Evolutionary conservation across 2,329 filamentous ascomycete genomes (phyloP).

Genomic region (Aphanocladium album): DNA sequence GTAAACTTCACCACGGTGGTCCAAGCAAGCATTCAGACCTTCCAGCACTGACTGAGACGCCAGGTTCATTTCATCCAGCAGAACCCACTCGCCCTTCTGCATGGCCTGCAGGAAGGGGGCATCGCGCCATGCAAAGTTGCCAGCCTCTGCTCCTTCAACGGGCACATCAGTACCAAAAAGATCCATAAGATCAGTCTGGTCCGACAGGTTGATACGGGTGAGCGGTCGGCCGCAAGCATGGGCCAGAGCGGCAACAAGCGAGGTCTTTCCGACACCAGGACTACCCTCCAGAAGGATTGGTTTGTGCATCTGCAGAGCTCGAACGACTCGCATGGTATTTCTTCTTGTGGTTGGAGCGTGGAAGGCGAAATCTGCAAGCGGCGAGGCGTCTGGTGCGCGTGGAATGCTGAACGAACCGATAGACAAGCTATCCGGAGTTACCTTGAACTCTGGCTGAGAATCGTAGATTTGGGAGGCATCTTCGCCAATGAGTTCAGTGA

Average conservation of each 20-base stretch:
- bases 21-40: constrained; percentile 91
- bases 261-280: constrained; percentile 97
- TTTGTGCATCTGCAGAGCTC: constrained; percentile 82
- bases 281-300: constrained; percentile 93
- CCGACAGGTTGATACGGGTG: constrained; percentile 92
- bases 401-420: constrained; percentile 72
- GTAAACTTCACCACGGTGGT: constrained; percentile 94
- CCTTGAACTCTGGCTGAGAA: constrained; percentile 52
- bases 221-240: constrained; percentile 73
- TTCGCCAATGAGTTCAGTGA: constrained; percentile 59
- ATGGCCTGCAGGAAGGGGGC: constrained; percentile 94
- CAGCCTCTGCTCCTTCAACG: constrained; percentile 84
- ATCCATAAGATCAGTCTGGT: constrained; percentile 97
- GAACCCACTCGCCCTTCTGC: constrained; percentile 94
- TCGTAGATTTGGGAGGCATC: constrained; percentile 65
- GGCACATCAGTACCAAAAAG: constrained; percentile 95
- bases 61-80: constrained; percentile 97
- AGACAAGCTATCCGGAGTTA: constrained; percentile 47
- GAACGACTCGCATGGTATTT: constrained; percentile 86
- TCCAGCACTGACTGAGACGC: constrained; percentile 96
- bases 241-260: constrained; percentile 80
- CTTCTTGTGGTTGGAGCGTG: constrained; percentile 82
- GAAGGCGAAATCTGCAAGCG: constrained; percentile 53
- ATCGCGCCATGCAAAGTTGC: constrained; percentile 91
- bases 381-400: constrained; percentile 37